Base-by-base conservation (phyloP, 2,329 filamentous ascomycete genomes). In the Blastomyces gilchristii region DNA sequence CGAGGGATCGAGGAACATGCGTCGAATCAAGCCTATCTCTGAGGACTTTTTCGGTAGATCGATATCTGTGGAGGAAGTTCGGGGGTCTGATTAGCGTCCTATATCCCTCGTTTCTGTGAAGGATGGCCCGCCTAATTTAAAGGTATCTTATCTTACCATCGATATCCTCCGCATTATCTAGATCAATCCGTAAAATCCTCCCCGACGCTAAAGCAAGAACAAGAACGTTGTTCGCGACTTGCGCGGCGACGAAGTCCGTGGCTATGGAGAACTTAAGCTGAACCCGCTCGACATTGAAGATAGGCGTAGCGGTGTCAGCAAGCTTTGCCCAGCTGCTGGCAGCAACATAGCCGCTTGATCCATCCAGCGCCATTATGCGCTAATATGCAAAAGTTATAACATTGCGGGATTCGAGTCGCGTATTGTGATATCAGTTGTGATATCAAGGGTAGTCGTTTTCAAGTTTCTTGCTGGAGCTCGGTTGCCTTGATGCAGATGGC, bases 1-100 rank as follows among this genome's bases (percentile, higher is more conserved):
- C 12, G 93, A 96, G 37, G 94, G 93, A 72, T 99, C 94, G 72
- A 99, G 88, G 78, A 99, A 99, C 84, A 99, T 91, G 79, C 89
- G 90, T 69, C 89, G 87, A 72, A 99, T 97, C 61, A 96, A 84
- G 68, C 94, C 94, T 64, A 94, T 85, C 75, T 99, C 93, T 47
- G 90, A 88, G 18, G 90, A 85, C 71, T 93, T 94, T 79, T 95
- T 96, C 47, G 94, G 94, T 8, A 99, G 85, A 75, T 99, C 94
- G 74, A 99, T 96, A 77, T 99, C 93, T 96, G 70, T 61, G 18
- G 2, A 34, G 18, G 34, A 16, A 53, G 34, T 49, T 43, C 34
- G 18, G 28, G 54, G 57, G 54, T 39, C 14, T 60, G 58, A 54
- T 54, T 6, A 39, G 16, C 12, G n/a, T 53, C 4, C 16, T 22